These are phyloP conservation scores for Talaromyces sp. DNA, from an alignment of 2,329 filamentous ascomycete genomes.

Conservation along the genomic window DNA sequence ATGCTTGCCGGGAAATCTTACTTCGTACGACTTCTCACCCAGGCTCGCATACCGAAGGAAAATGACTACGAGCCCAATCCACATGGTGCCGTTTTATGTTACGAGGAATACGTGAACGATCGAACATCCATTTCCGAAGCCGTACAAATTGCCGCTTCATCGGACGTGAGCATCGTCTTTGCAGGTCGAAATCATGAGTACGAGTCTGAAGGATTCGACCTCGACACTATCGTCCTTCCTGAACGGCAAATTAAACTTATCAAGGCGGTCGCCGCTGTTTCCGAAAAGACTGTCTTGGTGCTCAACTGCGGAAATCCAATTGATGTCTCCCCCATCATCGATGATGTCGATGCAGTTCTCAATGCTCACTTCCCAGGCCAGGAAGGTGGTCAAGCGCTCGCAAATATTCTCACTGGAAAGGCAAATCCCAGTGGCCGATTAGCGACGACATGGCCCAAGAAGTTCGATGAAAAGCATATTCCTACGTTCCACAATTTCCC, in stretches of 20 bases:
- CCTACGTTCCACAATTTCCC: conserved; percentile 73
- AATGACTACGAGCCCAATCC: conserved; percentile 18
- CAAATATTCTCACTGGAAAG: conserved; percentile 71
- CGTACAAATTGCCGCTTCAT: conserved; percentile 62
- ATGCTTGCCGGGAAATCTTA: conserved; percentile 17
- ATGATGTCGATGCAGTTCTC: conserved; percentile 54
- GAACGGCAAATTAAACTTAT: conserved; percentile 21
- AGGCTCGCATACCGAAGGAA: conserved; percentile 15
- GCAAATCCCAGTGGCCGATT: conserved; percentile 74
- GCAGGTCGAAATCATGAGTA: conserved; percentile 53
- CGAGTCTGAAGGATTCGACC: conserved; percentile 71
- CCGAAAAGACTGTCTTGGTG: conserved; percentile 18
- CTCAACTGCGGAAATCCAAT: conserved; percentile 23
- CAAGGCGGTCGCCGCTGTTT: conserved; percentile 19
- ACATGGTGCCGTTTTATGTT: conserved; percentile 9
- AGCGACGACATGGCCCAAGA: conserved; percentile 68
- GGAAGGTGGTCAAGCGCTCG: conserved; percentile 76
- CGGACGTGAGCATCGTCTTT: conserved; percentile 41
- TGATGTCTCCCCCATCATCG: conserved; percentile 46
- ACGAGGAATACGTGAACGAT: conserved; percentile 14
- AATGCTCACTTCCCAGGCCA: conserved; percentile 84
- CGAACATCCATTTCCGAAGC: conserved; percentile 44
- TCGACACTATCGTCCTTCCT: conserved; percentile 40
- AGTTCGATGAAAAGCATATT: conserved; percentile 61
- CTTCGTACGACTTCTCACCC: conserved; percentile 9